Conservation (phyloP, 2,329 filamentous ascomycete genomes). For the Trichoderma brevicompactum region DNA sequence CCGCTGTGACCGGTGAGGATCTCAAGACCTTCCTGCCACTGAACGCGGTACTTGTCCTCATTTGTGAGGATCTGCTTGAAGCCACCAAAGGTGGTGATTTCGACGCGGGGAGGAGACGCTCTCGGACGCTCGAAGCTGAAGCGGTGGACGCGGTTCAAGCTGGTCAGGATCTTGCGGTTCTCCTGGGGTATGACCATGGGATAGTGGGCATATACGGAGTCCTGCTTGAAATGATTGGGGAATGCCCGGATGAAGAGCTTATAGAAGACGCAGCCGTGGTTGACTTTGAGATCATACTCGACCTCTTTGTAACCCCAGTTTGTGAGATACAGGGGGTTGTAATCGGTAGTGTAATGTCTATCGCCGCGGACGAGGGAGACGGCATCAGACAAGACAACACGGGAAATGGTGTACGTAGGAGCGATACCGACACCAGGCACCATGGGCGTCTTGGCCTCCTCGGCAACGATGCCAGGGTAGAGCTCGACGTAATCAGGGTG, state of each 20-base stretch:
- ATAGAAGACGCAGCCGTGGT: conserved; percentile 84
- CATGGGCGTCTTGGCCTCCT: conserved; percentile 76
- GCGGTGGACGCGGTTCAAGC: conserved; percentile 66
- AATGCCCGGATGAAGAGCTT: conserved; percentile 81
- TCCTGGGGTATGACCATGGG: conserved; percentile 73
- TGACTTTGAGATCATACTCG: conserved; percentile 71
- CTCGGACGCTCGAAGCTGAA: conserved; percentile 72
- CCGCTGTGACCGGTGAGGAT: conserved; percentile 47
- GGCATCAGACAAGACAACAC: conserved; percentile 77
- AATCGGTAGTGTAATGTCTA: conserved; percentile 79
- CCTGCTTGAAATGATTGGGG: conserved; percentile 75
- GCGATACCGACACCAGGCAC: conserved; percentile 74
- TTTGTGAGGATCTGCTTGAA: conserved; percentile 66
- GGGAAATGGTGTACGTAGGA: conserved; percentile 75
- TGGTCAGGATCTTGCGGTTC: conserved; percentile 71
- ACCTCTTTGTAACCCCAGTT: conserved; percentile 84
- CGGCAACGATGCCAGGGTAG: conserved; percentile 77
- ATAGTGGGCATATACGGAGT: conserved; percentile 82
- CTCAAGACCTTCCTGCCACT: conserved; percentile 67
- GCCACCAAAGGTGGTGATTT: conserved; percentile 64
- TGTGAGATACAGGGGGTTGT: conserved; percentile 72
- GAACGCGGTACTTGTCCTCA: conserved; percentile 63
- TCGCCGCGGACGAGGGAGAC: conserved; percentile 80
- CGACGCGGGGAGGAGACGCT: conserved; percentile 54
- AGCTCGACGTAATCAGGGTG: conserved; percentile 81